phyloP scores from a whole-genome alignment of 208 protist genomes.

The Wallacemonas sp. region DNA sequence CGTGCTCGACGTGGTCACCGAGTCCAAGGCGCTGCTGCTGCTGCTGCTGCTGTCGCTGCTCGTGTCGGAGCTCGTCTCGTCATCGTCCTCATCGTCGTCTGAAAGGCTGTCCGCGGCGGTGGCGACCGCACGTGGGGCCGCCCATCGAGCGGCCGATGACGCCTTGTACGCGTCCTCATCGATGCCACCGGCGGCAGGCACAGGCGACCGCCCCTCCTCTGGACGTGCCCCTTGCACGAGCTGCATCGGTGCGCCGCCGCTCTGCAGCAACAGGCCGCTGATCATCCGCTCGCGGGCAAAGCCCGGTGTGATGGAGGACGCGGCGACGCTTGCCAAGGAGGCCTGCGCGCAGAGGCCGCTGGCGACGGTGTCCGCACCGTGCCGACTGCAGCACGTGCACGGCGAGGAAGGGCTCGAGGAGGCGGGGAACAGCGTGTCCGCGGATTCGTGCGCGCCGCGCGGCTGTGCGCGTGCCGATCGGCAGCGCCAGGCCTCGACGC shows the following conservation, averaged over 20 bases:
- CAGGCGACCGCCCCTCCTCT: background rate
- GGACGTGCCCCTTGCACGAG: constrained; percentile 1
- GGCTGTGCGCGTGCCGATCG: too few relatives aligned
- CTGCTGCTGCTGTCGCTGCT: constrained; percentile 13
- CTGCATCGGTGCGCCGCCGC: constrained; percentile 10
- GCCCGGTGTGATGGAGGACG: background rate
- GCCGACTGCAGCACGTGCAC: too few relatives aligned
- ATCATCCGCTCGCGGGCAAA: constrained; percentile 1
- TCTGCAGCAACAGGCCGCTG: constrained; percentile 10
- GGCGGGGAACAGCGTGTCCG: too few relatives aligned
- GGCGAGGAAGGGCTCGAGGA: too few relatives aligned
- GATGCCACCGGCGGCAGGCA: background rate
- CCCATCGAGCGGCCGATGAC: too few relatives aligned
- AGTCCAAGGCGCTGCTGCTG: constrained; percentile 1
- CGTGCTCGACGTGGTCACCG: constrained; percentile 10
- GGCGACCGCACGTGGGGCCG: too few relatives aligned
- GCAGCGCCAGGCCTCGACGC: too few relatives aligned
- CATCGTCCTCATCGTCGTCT: background rate
- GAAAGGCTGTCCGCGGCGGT: background rate
- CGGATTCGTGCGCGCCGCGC: too few relatives aligned
- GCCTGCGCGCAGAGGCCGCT: background rate
- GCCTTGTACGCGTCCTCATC: too few relatives aligned
- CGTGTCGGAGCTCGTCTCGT: background rate
- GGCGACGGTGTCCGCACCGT: too few relatives aligned
- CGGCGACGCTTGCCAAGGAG: background rate